Evolutionary conservation across 2,329 filamentous ascomycete species (phyloP).

Genomic region (Pestalotiopsis fici): DNA sequence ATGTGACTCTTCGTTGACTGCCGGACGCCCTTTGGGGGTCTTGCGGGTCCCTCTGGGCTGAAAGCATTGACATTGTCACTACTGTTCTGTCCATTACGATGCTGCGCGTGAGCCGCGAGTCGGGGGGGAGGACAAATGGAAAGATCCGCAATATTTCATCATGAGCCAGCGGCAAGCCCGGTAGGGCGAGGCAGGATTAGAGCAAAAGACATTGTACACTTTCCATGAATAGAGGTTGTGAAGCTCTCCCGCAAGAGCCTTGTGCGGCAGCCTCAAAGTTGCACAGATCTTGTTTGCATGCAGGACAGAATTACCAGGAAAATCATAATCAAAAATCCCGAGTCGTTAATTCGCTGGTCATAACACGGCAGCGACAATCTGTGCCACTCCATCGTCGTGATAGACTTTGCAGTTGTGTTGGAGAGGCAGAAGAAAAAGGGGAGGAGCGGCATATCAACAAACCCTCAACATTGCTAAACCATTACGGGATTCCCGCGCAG

Average conservation of each 20-base stretch:
- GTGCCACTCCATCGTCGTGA: neutral
- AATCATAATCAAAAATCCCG: neutral
- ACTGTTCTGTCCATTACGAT: neutral
- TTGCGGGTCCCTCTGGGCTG: neutral
- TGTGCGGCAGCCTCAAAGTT: neutral
- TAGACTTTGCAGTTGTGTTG: neutral
- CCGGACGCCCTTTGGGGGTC: neutral
- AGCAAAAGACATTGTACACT: neutral
- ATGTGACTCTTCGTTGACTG: neutral
- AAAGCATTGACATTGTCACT: neutral
- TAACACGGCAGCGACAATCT: neutral
- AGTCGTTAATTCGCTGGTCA: neutral
- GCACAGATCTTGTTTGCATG: neutral
- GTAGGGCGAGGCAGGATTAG: neutral
- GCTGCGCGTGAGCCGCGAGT: neutral
- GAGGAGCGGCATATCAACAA: neutral
- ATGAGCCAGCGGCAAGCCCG: neutral
- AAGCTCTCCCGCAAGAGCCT: no score
- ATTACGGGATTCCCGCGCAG: neutral
- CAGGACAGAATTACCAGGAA: neutral
- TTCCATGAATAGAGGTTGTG: no score
- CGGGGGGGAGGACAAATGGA: neutral
- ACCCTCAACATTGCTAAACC: neutral
- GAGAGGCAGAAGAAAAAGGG: neutral
- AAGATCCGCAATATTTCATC: neutral